Base-by-base conservation (phyloP, 352 stramenopile genomes). In the Phytophthora vignae region DNA sequence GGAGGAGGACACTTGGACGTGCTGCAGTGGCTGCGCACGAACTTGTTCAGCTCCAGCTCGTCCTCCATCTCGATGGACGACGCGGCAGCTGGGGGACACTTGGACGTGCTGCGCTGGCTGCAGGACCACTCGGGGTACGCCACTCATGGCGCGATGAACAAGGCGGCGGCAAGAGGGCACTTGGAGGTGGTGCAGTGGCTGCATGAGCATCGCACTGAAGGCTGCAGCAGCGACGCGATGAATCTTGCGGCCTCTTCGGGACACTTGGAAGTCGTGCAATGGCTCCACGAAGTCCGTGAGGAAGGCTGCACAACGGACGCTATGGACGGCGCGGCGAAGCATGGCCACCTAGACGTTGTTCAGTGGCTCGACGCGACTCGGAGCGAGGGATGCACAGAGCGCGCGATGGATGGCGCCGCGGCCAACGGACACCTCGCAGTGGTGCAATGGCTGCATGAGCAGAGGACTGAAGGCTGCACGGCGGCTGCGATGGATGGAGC, bases 91-190 rank as follows among this genome's bases (percentile, higher is more conserved):
- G 69, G 69, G 38, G 69, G 69, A 22, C 67, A 73, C 44, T 50
- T 81, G 12, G 49, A 73, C 22, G 65, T 78, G 7, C 40, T 81
- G 12, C 33, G 48, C 3, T 81, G 74, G 74, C 48, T 81, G 49
- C 74, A 78, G 29, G 60, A 73, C 12, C 69, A 81, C 58, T 76
- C 74, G 29, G 74, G 67, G 4, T 76, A 78, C 55, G 73, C 70
- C 2, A 76, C 69, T 10, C 36, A 60, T 4, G 63, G 69, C 1
- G 84, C 81, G 12, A 92, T 92, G 84, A 84, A 90, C 54, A 85
- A 79, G 29, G 84, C 84, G 1, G 82, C 83, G 1, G 67, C 63
- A 0, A 81, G 79, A 42, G 85, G 84, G 9, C 79, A 90, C 55
- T 59, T 91, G n/a, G 36, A 85, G 0, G 73, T 90, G 0, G 74